These are phyloP conservation scores for Pythium graminicola DNA, from an alignment of 352 stramenopile species.

Conservation along the genomic window DNA sequence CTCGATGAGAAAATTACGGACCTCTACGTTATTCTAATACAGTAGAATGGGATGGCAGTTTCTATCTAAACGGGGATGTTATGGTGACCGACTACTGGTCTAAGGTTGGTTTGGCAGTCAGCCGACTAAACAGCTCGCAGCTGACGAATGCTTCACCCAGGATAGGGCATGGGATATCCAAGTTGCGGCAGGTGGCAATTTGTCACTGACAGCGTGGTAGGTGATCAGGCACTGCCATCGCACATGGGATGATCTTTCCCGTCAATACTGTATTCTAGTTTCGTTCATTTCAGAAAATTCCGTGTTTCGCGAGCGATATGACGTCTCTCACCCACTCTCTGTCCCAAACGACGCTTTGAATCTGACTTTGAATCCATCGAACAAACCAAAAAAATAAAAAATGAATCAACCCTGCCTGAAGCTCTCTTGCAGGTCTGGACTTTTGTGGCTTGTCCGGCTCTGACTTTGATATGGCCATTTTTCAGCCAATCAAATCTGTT, in stretches of 20 bases:
- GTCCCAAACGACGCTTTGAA: too few relatives aligned
- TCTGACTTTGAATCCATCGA: neutral
- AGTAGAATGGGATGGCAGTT: neutral
- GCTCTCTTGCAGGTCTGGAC: constrained; percentile 3
- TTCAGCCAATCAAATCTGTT: constrained; percentile 2
- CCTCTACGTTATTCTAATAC: neutral
- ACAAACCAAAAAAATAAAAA: neutral
- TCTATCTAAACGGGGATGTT: neutral
- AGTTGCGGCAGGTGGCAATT: too few relatives aligned
- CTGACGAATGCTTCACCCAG: too few relatives aligned
- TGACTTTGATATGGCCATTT: constrained; percentile 6
- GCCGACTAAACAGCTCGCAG: neutral
- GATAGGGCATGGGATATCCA: too few relatives aligned
- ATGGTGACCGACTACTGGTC: neutral
- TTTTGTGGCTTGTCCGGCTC: neutral
- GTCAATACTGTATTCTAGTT: too few relatives aligned
- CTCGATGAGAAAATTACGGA: too few relatives aligned
- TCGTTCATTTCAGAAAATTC: too few relatives aligned
- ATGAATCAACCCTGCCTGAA: neutral
- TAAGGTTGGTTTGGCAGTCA: neutral
- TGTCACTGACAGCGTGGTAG: too few relatives aligned
- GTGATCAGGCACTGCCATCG: too few relatives aligned
- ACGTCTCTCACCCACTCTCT: too few relatives aligned
- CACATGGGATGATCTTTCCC: too few relatives aligned
- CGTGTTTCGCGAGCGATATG: neutral